These are phyloP conservation scores for Mortierella sp. DNA, from an alignment of 371 early-diverging fungal species.

Conservation along the genomic window DNA sequence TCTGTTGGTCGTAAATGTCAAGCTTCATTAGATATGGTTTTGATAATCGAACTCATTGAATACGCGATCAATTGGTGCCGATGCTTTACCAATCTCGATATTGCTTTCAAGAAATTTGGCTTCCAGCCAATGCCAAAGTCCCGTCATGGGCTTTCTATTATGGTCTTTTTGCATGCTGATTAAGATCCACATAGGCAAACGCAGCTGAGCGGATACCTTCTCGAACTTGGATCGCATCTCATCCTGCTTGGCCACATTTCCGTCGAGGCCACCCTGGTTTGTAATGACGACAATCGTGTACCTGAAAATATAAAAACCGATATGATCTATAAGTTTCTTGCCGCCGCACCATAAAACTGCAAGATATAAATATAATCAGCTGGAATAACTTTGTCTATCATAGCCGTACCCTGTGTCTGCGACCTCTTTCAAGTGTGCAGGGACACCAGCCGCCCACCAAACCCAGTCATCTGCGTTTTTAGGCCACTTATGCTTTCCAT, in stretches of 20 bases:
- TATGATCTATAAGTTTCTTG: background rate
- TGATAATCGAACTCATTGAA: too few relatives aligned
- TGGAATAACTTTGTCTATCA: background rate
- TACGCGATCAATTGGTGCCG: background rate
- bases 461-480: constrained; percentile 85
- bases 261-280: constrained; percentile 77
- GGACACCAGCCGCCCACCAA: constrained; percentile 73
- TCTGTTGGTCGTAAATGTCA: constrained; percentile 54
- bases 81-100: constrained; percentile 56
- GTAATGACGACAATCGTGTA: constrained; percentile 81
- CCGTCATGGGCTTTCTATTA: constrained; percentile 88
- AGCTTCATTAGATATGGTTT: background rate
- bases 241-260: constrained; percentile 53
- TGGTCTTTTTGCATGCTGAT: constrained; percentile 76
- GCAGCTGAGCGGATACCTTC: constrained; percentile 60
- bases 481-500: constrained; percentile 73
- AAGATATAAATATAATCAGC: background rate
- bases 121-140: constrained; percentile 84
- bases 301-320: constrained; percentile 53
- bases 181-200: constrained; percentile 70
- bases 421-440: constrained; percentile 64
- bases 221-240: constrained; percentile 70
- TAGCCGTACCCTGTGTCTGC: constrained; percentile 69
- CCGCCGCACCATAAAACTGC: background rate
- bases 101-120: constrained; percentile 58